A percentile compares a stretch with the other conserved stretches of the same genome.
Conservation (phyloP, 2,329 filamentous ascomycete species). For the Nemania sp. region DNA sequence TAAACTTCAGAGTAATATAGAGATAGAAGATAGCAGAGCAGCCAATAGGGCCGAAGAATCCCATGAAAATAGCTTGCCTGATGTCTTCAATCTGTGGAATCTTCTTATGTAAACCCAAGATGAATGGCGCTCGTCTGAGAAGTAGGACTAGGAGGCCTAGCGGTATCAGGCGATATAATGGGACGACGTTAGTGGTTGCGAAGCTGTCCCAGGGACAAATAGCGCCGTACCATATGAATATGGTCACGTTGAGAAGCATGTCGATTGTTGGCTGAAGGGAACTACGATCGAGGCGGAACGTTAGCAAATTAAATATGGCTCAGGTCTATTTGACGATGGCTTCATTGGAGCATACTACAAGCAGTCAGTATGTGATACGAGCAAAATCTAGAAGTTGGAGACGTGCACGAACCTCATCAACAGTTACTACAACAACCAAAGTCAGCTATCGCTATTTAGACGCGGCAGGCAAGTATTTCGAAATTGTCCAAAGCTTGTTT, state of each 20-base stretch:
- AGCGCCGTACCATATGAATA: slow-evolving; percentile 92
- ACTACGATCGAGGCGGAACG: slow-evolving; percentile 27
- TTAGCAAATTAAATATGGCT: slow-evolving; percentile 20
- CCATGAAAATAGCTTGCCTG: slow-evolving; percentile 80
- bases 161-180: slow-evolving; percentile 72
- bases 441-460: no score
- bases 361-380: slow-evolving; percentile 15
- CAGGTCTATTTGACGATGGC: neutral
- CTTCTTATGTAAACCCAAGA: slow-evolving; percentile 72
- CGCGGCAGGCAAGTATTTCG: no score
- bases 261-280: slow-evolving; percentile 93
- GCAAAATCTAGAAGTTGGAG: neutral
- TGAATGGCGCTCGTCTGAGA: slow-evolving; percentile 75
- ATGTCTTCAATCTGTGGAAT: slow-evolving; percentile 79
- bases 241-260: slow-evolving; percentile 86
- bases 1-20: slow-evolving; percentile 78
- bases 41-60: slow-evolving; percentile 92
- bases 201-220: slow-evolving; percentile 82
- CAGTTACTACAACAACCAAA: slow-evolving; percentile 64
- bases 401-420: slow-evolving; percentile 65
- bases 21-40: slow-evolving; percentile 91
- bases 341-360: slow-evolving; percentile 29
- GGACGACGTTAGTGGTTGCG: slow-evolving; percentile 66
- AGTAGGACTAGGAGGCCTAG: slow-evolving; percentile 78
- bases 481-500: no score